Conservation (phyloP, 805 yeast species). For the Yarrowia sp. region DNA sequence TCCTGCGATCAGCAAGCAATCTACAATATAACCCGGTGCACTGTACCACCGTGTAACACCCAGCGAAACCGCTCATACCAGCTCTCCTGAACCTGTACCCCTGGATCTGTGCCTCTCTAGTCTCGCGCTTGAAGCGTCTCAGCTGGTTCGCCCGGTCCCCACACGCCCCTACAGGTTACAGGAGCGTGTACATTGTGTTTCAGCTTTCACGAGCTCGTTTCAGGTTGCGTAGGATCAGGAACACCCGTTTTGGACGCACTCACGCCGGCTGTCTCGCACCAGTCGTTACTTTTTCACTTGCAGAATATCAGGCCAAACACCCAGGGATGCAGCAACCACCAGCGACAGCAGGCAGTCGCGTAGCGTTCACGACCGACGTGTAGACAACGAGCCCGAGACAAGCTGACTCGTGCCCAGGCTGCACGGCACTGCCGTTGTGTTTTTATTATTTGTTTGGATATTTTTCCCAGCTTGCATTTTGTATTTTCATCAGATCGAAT, state of each 20-base stretch:
- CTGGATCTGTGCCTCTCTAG: not conserved
- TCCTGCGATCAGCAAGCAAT: no score
- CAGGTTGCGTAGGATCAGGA: slow-evolving; percentile 22
- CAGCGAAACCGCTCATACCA: no score
- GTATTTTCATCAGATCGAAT: no score
- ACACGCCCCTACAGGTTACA: slow-evolving; percentile 13
- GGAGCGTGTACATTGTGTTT: slow-evolving; percentile 6
- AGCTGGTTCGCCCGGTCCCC: not conserved
- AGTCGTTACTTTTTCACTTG: slow-evolving; percentile 11
- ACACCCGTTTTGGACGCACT: slow-evolving; percentile 6
- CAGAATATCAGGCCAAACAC: slow-evolving; percentile 10
- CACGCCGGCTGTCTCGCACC: slow-evolving; percentile 8
- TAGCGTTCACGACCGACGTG: no score
- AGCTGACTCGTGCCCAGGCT: no score
- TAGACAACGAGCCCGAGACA: no score
- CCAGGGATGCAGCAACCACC: slow-evolving; percentile 16
- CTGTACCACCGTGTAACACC: no score
- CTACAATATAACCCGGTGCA: no score
- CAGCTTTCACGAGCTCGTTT: not conserved
- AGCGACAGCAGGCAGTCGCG: slow-evolving; percentile 6
- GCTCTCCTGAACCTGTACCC: not conserved
- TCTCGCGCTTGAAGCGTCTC: slow-evolving; percentile 11
- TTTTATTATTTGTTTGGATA: no score
- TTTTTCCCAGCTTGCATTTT: no score
- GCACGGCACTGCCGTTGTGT: no score